phyloP scores from a whole-genome alignment of 2,329 filamentous ascomycete species.

The Didymellaceae sp. region DNA sequence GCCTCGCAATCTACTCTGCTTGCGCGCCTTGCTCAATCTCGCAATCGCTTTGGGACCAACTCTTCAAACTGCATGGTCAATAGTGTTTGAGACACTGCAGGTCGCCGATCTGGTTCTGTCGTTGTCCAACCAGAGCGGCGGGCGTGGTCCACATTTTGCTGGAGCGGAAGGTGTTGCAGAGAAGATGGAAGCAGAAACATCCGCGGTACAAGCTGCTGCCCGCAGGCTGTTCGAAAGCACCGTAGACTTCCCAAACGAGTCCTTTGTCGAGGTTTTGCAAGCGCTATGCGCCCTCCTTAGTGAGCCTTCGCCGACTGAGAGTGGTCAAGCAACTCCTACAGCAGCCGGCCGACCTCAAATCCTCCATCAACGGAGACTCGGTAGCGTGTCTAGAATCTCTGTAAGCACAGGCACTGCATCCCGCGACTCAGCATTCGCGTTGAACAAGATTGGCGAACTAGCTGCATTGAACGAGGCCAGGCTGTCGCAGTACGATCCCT shows the following conservation, averaged over 20 bases:
- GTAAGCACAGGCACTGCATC: constrained; percentile 49
- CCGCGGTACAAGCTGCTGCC: constrained; percentile 87
- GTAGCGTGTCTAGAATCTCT: constrained; percentile 52
- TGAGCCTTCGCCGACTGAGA: constrained; percentile 29
- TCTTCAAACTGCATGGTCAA: constrained; percentile 83
- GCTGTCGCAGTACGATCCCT: constrained; percentile 70
- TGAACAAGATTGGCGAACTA: constrained; percentile 57
- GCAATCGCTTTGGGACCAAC: constrained; percentile 94
- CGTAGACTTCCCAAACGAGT: constrained; percentile 81
- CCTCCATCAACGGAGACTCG: constrained; percentile 49
- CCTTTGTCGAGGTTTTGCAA: constrained; percentile 78
- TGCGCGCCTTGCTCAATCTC: constrained; percentile 90
- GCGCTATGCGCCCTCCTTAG: constrained; percentile 76
- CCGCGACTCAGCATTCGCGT: constrained; percentile 56
- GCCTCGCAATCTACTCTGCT: constrained; percentile 86
- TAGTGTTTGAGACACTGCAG: constrained; percentile 88
- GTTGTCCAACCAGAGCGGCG: constrained; percentile 39
- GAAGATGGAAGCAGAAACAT: constrained; percentile 74
- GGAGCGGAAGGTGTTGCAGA: constrained; percentile 39
- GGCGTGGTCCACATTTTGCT: constrained; percentile 26
- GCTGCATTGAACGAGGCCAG: constrained; percentile 59
- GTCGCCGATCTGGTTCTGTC: constrained; percentile 88
- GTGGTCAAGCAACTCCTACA: constrained; percentile 33
- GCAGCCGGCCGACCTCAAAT: constrained; percentile 34
- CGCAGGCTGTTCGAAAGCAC: constrained; percentile 90